Evolutionary conservation across 768 basidiomycete species (phyloP).

Genomic region (Lentinula aciculospora): DNA sequence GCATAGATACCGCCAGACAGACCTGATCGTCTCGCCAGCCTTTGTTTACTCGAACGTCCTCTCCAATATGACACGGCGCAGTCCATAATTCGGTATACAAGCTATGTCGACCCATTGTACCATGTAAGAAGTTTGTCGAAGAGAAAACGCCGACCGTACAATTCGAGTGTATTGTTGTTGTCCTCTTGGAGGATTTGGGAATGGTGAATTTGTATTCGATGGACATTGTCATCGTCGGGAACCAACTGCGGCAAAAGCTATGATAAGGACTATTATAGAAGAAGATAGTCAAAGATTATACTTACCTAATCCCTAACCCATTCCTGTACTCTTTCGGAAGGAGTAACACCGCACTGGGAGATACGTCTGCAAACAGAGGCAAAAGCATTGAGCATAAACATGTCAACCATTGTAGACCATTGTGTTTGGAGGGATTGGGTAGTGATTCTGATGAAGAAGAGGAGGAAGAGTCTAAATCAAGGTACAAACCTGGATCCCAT

Average conservation of each 20-base stretch:
- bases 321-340: constrained; percentile 41
- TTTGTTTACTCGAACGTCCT: constrained; percentile 26
- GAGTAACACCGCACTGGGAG: constrained; percentile 37
- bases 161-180: constrained; percentile 24
- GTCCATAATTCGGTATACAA: constrained; percentile 60
- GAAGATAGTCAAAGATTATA: neutral
- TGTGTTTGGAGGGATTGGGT: no score
- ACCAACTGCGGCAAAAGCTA: constrained; percentile 38
- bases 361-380: constrained; percentile 56
- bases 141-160: constrained; percentile 57
- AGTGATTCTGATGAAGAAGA: no score
- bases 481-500: no score
- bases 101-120: constrained; percentile 55
- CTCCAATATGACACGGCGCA: constrained; percentile 50
- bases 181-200: constrained; percentile 32
- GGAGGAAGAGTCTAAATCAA: no score
- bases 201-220: constrained; percentile 62
- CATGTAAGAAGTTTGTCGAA: constrained; percentile 42
- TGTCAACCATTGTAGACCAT: no score
- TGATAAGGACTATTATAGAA: neutral
- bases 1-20: constrained; percentile 58
- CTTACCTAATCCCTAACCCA: constrained; percentile 14
- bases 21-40: constrained; percentile 60
- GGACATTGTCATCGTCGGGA: constrained; percentile 54
- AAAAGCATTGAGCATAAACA: no score